These are phyloP conservation scores for Botrytis sinoallii DNA, from an alignment of 2,329 filamentous ascomycete genomes.

Conservation along the genomic window DNA sequence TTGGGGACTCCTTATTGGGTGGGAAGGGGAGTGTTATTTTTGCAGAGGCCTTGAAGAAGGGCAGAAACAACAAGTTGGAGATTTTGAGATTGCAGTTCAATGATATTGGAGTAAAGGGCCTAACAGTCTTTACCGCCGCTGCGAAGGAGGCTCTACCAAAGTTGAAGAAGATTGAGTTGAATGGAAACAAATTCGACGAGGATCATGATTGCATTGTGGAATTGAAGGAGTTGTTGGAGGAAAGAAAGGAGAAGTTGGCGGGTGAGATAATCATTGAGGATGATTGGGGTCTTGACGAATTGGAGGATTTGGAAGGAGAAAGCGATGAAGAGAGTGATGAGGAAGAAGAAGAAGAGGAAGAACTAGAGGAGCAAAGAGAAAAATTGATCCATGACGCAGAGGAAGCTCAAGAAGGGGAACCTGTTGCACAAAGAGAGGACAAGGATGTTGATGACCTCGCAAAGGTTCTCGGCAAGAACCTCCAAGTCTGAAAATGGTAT, in stretches of 20 bases:
- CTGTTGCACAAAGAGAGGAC: constrained; percentile 67
- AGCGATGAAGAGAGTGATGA: constrained; percentile 68
- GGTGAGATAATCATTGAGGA: constrained; percentile 70
- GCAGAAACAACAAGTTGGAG: constrained; percentile 76
- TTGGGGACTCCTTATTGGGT: constrained; percentile 83
- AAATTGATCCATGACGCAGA: constrained; percentile 68
- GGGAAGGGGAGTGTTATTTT: constrained; percentile 73
- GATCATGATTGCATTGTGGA: constrained; percentile 70
- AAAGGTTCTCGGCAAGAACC: constrained; percentile 51
- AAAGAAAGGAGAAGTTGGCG: constrained; percentile 70
- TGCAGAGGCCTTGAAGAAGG: constrained; percentile 67
- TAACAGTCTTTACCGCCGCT: constrained; percentile 69
- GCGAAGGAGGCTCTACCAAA: constrained; percentile 67
- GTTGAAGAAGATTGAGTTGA: constrained; percentile 84
- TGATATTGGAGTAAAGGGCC: constrained; percentile 76
- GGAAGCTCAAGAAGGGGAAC: constrained; percentile 65
- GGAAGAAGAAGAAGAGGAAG: constrained; percentile 54
- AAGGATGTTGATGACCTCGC: constrained; percentile 80
- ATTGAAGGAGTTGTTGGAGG: constrained; percentile 69
- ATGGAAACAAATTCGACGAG: constrained; percentile 92
- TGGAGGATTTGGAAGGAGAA: constrained; percentile 76
- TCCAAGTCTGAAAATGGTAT: constrained; percentile 12
- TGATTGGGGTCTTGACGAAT: constrained; percentile 79
- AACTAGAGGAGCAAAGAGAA: constrained; percentile 63
- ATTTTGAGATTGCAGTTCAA: constrained; percentile 87